Conservation (phyloP, 1,139 yeast genomes). For the Blastobotrys illinoisensis region DNA sequence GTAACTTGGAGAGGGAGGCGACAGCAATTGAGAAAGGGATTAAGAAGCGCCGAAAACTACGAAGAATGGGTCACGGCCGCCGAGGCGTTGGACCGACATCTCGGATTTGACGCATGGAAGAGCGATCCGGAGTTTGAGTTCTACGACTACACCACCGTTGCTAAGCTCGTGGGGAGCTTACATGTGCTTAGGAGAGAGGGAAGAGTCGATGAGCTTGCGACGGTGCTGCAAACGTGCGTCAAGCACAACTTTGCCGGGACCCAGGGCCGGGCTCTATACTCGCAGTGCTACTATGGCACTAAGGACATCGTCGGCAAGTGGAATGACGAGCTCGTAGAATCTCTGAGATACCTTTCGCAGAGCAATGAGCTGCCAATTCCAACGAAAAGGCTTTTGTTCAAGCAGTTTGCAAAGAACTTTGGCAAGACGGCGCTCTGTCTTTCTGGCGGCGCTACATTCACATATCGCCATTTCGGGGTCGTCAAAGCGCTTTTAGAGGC, state of each 20-base stretch:
- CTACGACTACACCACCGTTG: conserved; percentile 61
- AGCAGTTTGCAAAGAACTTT: conserved; percentile 54
- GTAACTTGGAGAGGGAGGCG: conserved; percentile 53
- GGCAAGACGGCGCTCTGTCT: conserved; percentile 71
- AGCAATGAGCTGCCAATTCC: conserved; percentile 37
- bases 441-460: conserved; percentile 77
- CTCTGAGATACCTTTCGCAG: conserved; percentile 43
- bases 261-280: conserved; percentile 64
- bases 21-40: conserved; percentile 42
- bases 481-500: conserved; percentile 65
- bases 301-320: conserved; percentile 55
- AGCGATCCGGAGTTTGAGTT: conserved; percentile 56
- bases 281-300: conserved; percentile 73
- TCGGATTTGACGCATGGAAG: conserved; percentile 63
- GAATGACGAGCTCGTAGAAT: conserved; percentile 46
- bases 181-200: conserved; percentile 34
- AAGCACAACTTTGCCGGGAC: conserved; percentile 75
- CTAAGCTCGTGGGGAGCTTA: conserved; percentile 46
- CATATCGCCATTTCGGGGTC: conserved; percentile 74
- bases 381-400: conserved; percentile 51
- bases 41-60: conserved; percentile 48
- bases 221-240: conserved; percentile 59
- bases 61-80: conserved; percentile 63
- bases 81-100: conserved; percentile 47
- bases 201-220: conserved; percentile 45